Evolutionary conservation across 2,329 filamentous ascomycete species (phyloP).

Genomic region (Fusarium coicis): DNA sequence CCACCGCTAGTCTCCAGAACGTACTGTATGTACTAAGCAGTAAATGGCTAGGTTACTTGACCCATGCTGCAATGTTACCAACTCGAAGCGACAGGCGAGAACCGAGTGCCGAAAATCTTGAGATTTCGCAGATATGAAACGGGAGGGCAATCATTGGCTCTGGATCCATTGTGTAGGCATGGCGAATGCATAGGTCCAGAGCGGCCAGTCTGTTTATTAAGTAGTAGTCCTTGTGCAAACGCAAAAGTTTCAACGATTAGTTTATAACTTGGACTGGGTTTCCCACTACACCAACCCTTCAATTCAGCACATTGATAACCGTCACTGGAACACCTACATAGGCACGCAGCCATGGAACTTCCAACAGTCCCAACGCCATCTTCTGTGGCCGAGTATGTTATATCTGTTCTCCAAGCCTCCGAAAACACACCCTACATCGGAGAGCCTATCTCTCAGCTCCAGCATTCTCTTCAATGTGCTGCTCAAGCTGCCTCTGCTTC

Average conservation of each 20-base stretch:
- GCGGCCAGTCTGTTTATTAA: fast-evolving
- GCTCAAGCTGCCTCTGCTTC: not conserved
- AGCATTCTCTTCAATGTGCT: not conserved
- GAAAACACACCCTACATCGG: not conserved
- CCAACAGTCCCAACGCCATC: not conserved
- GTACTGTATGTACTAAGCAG: not conserved
- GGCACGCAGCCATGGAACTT: not conserved
- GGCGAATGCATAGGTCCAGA: not conserved
- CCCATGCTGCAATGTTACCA: not conserved
- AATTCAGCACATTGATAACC: fast-evolving
- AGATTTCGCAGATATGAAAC: too few species aligned
- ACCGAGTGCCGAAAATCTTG: not conserved
- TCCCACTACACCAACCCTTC: not conserved
- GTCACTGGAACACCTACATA: too few species aligned
- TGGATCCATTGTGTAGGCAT: fast-evolving
- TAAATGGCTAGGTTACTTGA: not conserved
- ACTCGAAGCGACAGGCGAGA: not conserved
- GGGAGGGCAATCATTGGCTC: not conserved
- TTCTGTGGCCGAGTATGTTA: not conserved
- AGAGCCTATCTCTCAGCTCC: not conserved
- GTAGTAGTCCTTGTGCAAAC: fast-evolving
- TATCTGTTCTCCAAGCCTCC: not conserved
- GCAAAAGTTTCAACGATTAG: fast-evolving
- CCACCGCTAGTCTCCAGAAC: too few species aligned
- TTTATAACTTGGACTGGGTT: not conserved